Conservation (phyloP, 345 rosid species). For the Eucalyptus lansdowneana region DNA sequence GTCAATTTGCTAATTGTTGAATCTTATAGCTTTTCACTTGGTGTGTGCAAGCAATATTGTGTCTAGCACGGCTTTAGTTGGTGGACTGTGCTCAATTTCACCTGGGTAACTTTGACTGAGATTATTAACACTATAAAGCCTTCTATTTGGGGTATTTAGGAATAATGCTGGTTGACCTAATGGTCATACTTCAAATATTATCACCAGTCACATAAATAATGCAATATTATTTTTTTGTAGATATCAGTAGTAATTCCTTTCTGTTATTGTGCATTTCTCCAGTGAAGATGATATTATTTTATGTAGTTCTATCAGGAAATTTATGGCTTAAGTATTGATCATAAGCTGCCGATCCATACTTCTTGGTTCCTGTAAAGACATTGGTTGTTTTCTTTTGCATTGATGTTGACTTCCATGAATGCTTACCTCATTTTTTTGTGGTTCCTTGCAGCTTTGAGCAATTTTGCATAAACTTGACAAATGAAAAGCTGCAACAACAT, state of each 20-base stretch:
- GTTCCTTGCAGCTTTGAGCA: constrained; percentile 70
- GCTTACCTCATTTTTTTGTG: background rate
- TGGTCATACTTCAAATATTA: background rate
- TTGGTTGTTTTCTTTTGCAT: background rate
- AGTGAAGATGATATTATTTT: background rate
- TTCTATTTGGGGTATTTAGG: background rate
- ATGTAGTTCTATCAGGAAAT: background rate
- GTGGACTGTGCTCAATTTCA: background rate
- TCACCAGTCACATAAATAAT: background rate
- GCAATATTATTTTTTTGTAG: background rate
- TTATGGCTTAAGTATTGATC: background rate
- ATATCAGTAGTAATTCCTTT: background rate
- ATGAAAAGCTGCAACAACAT: constrained; percentile 98
- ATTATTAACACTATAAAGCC: background rate
- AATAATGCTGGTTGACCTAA: background rate
- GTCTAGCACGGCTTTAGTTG: background rate
- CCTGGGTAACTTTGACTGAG: background rate
- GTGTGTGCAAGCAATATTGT: background rate
- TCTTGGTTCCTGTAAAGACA: background rate
- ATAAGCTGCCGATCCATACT: background rate
- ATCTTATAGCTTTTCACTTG: background rate
- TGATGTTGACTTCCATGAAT: background rate
- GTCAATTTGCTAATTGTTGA: background rate
- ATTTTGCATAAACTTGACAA: constrained; percentile 96
- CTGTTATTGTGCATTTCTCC: background rate